Conservation (phyloP, 768 basidiomycete species). For the Russula lepida region DNA sequence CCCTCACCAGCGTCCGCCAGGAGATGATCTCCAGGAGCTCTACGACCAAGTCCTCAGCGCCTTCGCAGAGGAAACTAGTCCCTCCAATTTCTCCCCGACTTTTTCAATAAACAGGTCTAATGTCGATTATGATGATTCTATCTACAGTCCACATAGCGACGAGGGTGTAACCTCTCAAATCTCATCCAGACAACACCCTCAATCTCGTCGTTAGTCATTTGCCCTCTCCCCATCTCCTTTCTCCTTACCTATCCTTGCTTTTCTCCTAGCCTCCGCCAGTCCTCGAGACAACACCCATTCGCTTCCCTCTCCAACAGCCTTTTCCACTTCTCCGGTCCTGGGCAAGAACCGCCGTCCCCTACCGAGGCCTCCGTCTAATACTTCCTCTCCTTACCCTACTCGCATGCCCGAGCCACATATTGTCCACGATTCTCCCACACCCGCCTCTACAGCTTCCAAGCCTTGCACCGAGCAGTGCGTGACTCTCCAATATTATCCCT, state of each 20-base stretch:
- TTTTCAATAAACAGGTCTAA: slow-evolving; percentile 9
- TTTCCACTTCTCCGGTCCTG: slow-evolving; percentile 16
- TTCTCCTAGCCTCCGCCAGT: slow-evolving; percentile 4
- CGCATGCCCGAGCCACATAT: slow-evolving; percentile 19
- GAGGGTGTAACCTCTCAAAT: slow-evolving; percentile 7
- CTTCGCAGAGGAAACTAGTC: slow-evolving; percentile 45
- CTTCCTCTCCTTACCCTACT: slow-evolving; percentile 9
- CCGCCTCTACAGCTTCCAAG: not conserved
- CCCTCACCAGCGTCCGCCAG: slow-evolving; percentile 27
- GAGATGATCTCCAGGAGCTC: slow-evolving; percentile 63
- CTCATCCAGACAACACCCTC: not conserved
- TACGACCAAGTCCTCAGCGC: slow-evolving; percentile 70
- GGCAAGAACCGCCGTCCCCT: slow-evolving; percentile 19
- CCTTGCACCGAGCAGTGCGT: slow-evolving; percentile 16
- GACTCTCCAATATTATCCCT: not conserved
- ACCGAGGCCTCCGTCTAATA: slow-evolving; percentile 15
- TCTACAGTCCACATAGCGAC: slow-evolving; percentile 21
- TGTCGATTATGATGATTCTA: slow-evolving; percentile 17
- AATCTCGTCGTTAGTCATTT: slow-evolving; percentile 2
- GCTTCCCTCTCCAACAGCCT: slow-evolving; percentile 14
- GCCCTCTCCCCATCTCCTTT: not conserved
- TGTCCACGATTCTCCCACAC: not conserved
- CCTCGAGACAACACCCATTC: slow-evolving; percentile 16
- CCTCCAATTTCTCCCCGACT: slow-evolving; percentile 21
- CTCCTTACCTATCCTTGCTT: not conserved